Evolutionary conservation across 2,329 filamentous ascomycete genomes (phyloP), one percentile per base, ranked within the genome.

Genomic region (Sclerotinia borealis): DNA sequence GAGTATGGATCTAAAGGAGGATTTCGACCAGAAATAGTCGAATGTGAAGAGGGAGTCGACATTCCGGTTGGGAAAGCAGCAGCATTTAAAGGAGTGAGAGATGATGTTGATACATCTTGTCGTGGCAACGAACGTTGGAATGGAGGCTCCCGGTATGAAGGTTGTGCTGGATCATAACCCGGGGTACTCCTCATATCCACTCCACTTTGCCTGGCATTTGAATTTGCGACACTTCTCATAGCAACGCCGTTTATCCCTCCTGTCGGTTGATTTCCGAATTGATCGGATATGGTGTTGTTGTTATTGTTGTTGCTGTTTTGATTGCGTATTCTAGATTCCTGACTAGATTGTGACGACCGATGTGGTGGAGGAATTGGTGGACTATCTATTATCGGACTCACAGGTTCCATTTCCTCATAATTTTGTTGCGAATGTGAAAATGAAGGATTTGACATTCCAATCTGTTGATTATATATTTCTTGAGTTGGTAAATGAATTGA

Each of bases 241-340:
- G 88, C 87, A 65, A 90, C 84, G 61, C 86, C 87, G 36, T 86
- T 80, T 75, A 91, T 85, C 63, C 86, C 88, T 69, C 86, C 88
- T 27, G 81, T 80, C 19, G 88, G 84, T 45, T 79, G 75, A 56
- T 84, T 79, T 65, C 87, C 81, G 67, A 88, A 84, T 73, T 91
- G 90, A 76, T 91, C 87, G 1, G 68, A 69, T 22, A 65, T 66
- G n/a, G 66, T 67, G 48, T 69, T 70, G 37, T 62, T 56, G 50
- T n/a, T n/a, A n/a, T n/a, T 66, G n/a, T 65, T 67, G 48, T 69
- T 70, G 37, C 56, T 56, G 50, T 47, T 62, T 43, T 62, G 41
- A 47, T 56, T 62, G 25, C 49, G 59, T 48, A 34, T 39, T 64
- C 36, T 36, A 52, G 59, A 61, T 61, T 68, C 68, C 60, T 37